Evolutionary conservation across 306 rosid genomes (phyloP).

Genomic region (Prunus salicina): DNA sequence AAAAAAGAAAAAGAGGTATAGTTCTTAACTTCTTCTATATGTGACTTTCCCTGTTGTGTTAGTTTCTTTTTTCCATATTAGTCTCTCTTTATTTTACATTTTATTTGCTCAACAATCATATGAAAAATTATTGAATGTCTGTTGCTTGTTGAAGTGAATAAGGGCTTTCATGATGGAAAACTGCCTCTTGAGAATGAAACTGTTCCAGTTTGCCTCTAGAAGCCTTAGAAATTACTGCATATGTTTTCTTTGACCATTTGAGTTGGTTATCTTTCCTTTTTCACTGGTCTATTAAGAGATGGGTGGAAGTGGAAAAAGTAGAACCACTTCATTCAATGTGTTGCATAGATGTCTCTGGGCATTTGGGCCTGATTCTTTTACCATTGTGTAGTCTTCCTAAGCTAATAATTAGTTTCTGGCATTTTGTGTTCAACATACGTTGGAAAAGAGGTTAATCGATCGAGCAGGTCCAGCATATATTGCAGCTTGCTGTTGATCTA

Average conservation of each 20-base stretch:
- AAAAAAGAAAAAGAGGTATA: background rate
- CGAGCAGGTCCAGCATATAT: background rate
- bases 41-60: background rate
- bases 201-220: background rate
- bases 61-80: background rate
- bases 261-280: background rate
- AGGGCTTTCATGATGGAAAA: background rate
- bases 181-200: background rate
- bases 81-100: background rate
- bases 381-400: background rate
- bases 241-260: background rate
- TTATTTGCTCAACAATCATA: background rate
- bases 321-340: background rate
- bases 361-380: background rate
- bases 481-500: background rate
- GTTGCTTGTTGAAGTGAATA: constrained; percentile 8
- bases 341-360: background rate
- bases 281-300: background rate
- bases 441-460: background rate
- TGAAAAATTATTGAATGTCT: background rate
- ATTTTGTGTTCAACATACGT: background rate
- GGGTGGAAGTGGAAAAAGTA: background rate
- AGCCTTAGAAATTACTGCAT: constrained; percentile 3
- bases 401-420: background rate
- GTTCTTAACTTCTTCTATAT: background rate